Conservation (phyloP, 73 alveolate genomes). For the Paramecium bursaria region DNA sequence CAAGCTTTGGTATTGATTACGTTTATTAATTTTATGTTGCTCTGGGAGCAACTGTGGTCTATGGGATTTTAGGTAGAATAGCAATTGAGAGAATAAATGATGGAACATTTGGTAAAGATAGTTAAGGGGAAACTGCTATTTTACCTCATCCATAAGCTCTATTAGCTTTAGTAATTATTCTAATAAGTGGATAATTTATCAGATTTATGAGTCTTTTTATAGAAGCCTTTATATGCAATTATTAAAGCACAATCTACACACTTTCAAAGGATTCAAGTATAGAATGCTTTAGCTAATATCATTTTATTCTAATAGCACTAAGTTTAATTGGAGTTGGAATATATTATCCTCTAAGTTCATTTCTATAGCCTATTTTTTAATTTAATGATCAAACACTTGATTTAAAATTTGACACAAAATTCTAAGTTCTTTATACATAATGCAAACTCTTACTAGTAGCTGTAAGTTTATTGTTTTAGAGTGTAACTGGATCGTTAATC, state of each 20-base stretch:
- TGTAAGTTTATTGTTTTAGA: slow-evolving; percentile 5
- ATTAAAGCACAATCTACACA: too few relatives aligned
- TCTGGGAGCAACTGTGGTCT: neutral
- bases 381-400: slow-evolving; percentile 46
- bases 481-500: neutral
- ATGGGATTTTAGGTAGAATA: slow-evolving; percentile 42
- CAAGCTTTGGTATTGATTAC: slow-evolving; percentile 19
- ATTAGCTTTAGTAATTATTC: neutral
- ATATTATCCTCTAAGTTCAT: slow-evolving; percentile 45
- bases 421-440: slow-evolving; percentile 18
- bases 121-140: slow-evolving; percentile 5
- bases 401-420: slow-evolving; percentile 32
- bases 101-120: slow-evolving; percentile 33
- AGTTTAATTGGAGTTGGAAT: slow-evolving; percentile 37
- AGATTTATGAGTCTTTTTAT: slow-evolving; percentile 16
- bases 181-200: neutral
- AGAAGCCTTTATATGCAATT: slow-evolving; percentile 47
- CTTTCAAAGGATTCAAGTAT: slow-evolving; percentile 1
- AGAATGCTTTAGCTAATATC: slow-evolving; percentile 46
- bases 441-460: slow-evolving; percentile 15
- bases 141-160: slow-evolving; percentile 40
- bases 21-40: slow-evolving; percentile 21
- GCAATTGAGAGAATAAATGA: slow-evolving; percentile 9
- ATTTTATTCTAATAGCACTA: slow-evolving; percentile 38
- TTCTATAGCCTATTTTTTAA: slow-evolving; percentile 26